Evolutionary conservation across 176 grass and related monocot species (phyloP).

Genomic region (sorghum (Sorghum bicolor)): DNA sequence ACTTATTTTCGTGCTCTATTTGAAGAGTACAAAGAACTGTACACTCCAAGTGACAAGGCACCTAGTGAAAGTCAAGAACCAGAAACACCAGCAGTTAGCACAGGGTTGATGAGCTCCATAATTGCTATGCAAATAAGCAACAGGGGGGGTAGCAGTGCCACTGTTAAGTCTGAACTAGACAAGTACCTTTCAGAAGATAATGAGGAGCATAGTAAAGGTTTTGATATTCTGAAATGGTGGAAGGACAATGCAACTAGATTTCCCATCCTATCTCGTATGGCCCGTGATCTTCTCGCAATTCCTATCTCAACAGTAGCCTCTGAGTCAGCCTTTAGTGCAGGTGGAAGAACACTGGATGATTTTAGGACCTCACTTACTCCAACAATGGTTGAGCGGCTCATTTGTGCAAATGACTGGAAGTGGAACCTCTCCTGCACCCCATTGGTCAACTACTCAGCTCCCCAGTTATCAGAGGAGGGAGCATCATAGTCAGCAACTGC

Average conservation of each 20-base stretch:
- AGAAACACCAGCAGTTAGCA: neutral
- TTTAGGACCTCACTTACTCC: neutral
- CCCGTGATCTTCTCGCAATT: neutral
- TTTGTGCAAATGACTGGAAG: neutral
- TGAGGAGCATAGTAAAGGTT: neutral
- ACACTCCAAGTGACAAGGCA: neutral
- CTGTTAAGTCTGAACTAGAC: neutral
- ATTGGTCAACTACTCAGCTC: conserved; percentile 8
- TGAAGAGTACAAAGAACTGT: neutral
- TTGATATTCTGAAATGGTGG: neutral
- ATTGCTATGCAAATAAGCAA: neutral
- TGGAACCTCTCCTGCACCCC: conserved; percentile 22
- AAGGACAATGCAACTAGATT: neutral
- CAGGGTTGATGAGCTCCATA: neutral
- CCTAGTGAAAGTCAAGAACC: neutral
- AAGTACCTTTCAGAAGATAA: neutral
- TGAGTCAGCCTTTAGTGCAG: neutral
- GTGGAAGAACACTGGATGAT: too few species aligned
- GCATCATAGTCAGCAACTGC: conserved; percentile 20
- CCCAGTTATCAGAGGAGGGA: conserved; percentile 10
- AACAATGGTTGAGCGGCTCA: neutral
- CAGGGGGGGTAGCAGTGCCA: neutral
- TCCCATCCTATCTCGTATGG: neutral
- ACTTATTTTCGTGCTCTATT: neutral
- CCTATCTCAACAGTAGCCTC: neutral